Evolutionary conservation across 176 grass and related monocot species (phyloP).

Genomic region (Carex littledalei): DNA sequence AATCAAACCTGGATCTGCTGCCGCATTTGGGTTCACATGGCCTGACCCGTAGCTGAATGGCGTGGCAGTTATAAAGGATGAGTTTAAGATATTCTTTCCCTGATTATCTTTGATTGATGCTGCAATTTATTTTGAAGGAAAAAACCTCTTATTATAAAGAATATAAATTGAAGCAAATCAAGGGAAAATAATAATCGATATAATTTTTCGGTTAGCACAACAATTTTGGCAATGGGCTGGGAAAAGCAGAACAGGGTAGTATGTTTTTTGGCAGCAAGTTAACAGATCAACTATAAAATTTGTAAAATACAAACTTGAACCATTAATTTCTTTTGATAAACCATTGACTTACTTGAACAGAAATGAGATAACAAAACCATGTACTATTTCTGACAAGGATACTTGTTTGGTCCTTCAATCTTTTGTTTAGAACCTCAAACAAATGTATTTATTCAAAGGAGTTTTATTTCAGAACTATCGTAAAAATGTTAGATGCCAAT

Average conservation of each 20-base stretch:
- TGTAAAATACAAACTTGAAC: neutral
- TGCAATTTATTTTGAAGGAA: neutral
- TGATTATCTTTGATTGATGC: conserved; percentile 37
- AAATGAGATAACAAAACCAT: neutral
- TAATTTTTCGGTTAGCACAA: neutral
- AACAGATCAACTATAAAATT: neutral
- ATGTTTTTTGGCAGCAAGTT: neutral
- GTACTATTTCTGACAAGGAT: neutral
- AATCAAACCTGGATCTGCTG: conserved; percentile 67
- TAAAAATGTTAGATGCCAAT: neutral
- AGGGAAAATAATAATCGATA: neutral
- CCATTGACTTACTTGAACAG: neutral
- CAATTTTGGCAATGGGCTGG: neutral
- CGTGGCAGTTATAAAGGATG: conserved; percentile 31
- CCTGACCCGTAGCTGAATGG: conserved; percentile 61
- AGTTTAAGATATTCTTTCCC: conserved; percentile 20
- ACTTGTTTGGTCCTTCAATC: neutral
- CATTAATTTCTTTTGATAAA: too few species aligned
- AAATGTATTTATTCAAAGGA: neutral
- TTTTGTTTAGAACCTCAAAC: neutral
- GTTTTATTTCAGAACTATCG: neutral
- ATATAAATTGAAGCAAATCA: neutral
- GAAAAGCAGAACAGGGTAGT: neutral
- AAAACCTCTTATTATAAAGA: neutral
- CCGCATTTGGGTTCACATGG: conserved; percentile 37